Evolutionary conservation across 495 filamentous ascomycete genomes (phyloP).

Genomic region (Astrothelium subdiscretum): DNA sequence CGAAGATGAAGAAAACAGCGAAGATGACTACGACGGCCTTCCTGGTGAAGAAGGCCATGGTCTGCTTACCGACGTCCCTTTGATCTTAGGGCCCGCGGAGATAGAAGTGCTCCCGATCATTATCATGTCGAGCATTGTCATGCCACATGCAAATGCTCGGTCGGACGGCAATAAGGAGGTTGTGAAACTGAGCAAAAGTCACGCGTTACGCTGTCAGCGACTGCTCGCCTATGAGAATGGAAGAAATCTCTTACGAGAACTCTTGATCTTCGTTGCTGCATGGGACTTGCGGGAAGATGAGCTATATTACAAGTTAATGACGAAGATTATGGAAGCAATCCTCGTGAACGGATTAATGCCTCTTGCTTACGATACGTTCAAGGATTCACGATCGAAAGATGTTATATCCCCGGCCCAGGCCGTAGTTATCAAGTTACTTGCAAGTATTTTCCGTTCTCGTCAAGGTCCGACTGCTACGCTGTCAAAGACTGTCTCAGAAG

Average conservation of each 20-base stretch:
- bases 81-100: constrained; percentile 82
- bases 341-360: constrained; percentile 79
- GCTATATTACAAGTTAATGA: constrained; percentile 88
- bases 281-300: constrained; percentile 90
- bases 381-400: constrained; percentile 66
- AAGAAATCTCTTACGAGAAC: constrained; percentile 73
- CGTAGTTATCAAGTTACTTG: constrained; percentile 78
- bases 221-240: constrained; percentile 77
- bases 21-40: constrained; percentile 67
- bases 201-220: constrained; percentile 76
- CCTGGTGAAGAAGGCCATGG: constrained; percentile 65
- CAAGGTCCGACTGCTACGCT: constrained; percentile 9
- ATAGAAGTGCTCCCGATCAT: constrained; percentile 94
- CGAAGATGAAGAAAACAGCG: constrained; percentile 64
- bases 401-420: constrained; percentile 92
- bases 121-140: constrained; percentile 74
- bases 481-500: constrained; percentile 6
- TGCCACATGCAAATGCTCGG: constrained; percentile 19
- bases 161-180: constrained; percentile 21
- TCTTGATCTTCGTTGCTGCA: constrained; percentile 89
- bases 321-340: constrained; percentile 87
- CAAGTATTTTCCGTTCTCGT: constrained; percentile 69
- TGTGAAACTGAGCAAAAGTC: constrained; percentile 56
- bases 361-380: constrained; percentile 78
- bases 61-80: constrained; percentile 82